Percentiles rank a stretch among this genome's conserved stretches.
phyloP scores from a whole-genome alignment of 805 yeast species.

The Pichia eremophila region DNA sequence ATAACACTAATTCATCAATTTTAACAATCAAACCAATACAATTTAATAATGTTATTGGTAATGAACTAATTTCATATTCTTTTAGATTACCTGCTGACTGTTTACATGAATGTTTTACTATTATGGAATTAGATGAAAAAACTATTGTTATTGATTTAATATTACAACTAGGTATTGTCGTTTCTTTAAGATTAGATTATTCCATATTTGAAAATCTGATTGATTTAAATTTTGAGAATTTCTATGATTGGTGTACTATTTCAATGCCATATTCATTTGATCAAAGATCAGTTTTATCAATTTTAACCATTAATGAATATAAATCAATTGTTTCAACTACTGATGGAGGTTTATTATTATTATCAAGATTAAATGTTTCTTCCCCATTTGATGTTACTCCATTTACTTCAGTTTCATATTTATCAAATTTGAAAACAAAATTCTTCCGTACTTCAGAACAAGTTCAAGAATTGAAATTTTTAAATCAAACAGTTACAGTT shows the following conservation, averaged over 20 bases:
- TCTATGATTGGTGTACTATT: slow-evolving; percentile 55
- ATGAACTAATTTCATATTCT: not conserved
- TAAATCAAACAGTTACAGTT: not conserved
- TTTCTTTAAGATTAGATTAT: slow-evolving; percentile 38
- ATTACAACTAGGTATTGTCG: slow-evolving; percentile 40
- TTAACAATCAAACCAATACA: slow-evolving; percentile 1
- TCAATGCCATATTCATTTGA: slow-evolving; percentile 61
- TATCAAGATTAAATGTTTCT: slow-evolving; percentile 26
- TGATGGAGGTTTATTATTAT: slow-evolving; percentile 71
- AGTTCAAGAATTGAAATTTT: not conserved
- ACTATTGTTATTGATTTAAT: slow-evolving; percentile 43
- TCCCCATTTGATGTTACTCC: slow-evolving; percentile 18
- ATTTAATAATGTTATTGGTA: not conserved
- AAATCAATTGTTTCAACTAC: slow-evolving; percentile 49
- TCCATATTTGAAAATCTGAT: slow-evolving; percentile 29
- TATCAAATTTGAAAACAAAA: slow-evolving; percentile 23
- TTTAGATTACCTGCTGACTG: slow-evolving; percentile 32
- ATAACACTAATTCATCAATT: not conserved
- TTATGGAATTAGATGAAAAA: slow-evolving; percentile 23
- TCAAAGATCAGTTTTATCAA: slow-evolving; percentile 43
- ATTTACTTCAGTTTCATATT: slow-evolving; percentile 48
- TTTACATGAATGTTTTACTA: slow-evolving; percentile 28
- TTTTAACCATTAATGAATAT: slow-evolving; percentile 35
- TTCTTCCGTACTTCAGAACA: slow-evolving; percentile 12
- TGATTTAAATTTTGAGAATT: slow-evolving; percentile 15